Evolutionary conservation across 2,329 filamentous ascomycete genomes (phyloP), one percentile per base, ranked within the genome.

Genomic region (Purpureocillium takamizusanense): DNA sequence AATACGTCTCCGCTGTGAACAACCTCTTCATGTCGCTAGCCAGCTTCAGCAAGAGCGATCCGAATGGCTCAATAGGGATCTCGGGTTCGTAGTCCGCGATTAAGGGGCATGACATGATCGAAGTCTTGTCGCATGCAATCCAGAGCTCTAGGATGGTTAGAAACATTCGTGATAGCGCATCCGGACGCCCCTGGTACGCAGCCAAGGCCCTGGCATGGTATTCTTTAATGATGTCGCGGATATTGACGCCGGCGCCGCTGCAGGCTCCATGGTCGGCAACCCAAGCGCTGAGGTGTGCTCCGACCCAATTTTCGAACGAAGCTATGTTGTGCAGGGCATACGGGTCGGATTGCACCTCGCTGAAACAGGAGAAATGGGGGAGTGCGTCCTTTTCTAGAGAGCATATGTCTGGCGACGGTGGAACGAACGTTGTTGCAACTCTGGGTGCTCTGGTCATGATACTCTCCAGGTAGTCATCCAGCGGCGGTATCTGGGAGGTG

Each of bases 71-170:
- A n/a, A 31, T 31, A 7, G 30, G 30, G 4, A 31, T 31, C 30
- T 16, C 30, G 30, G 30, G 30, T 16, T 31, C 14, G 15, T 31
- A 31, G 30, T 31, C 12, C 15, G 30, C 10, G n/a, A 31, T 31
- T 15, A 31, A n/a, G 15, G 30, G 30, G 15, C 30, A 31, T 8
- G 7, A 31, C 30, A n/a, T 4, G 30, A 31, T 31, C 14, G 30
- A 31, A 15, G 30, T 9, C 15, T 31, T 31, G 30, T 31, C 30
- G 28, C 68, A 63, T 1, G 69, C 70, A 10, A 72, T 51, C 76
- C 76, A 81, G 1, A 80, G 47, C 38, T 78, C 72, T 8, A 76
- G 43, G 1, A 71, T 47, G 0, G 67, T 74, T 2, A 80, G 56
- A 3, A 74, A 42, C 67, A 77, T 76, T 3, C 65, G 37, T 0